Evolutionary conservation across 177 flowering plant species (phyloP).

Genomic region (Vitis hybrid): DNA sequence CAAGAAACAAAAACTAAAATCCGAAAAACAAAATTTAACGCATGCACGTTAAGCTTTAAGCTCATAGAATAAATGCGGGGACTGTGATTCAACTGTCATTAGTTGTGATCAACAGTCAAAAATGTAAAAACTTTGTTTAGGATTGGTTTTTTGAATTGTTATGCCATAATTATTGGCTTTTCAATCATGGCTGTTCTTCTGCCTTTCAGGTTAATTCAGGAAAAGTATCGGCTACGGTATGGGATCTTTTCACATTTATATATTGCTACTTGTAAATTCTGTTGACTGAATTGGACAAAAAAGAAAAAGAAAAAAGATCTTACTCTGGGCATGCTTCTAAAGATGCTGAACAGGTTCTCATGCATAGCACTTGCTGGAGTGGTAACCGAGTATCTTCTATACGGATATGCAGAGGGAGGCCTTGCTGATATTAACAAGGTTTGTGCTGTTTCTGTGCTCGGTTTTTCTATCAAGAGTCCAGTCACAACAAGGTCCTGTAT

Average conservation of each 20-base stretch:
- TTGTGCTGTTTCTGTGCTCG: not conserved
- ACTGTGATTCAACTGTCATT: too few relatives aligned
- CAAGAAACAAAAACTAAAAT: too few relatives aligned
- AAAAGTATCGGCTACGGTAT: conserved; percentile 69
- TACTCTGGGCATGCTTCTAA: conserved; percentile 7
- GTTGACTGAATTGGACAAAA: not conserved
- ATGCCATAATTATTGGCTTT: not conserved
- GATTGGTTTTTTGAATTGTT: not conserved
- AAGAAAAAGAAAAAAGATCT: not conserved
- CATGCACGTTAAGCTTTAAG: too few relatives aligned
- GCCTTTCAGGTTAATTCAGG: conserved; percentile 66
- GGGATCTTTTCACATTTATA: conserved; percentile 12
- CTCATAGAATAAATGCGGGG: too few relatives aligned
- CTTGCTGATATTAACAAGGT: conserved; percentile 82
- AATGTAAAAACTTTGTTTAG: too few relatives aligned
- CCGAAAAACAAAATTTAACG: too few relatives aligned
- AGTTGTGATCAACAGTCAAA: too few relatives aligned
- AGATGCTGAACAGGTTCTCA: conserved; percentile 81
- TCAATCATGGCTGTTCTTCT: not conserved
- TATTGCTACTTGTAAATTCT: not conserved
- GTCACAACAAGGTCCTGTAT: not conserved
- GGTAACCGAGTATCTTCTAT: conserved; percentile 78
- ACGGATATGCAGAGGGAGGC: conserved; percentile 83
- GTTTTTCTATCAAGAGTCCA: not conserved
- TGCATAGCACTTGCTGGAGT: conserved; percentile 94